phyloP scores from a whole-genome alignment of 176 grass and related monocot species.

The Triticum monococcum region DNA sequence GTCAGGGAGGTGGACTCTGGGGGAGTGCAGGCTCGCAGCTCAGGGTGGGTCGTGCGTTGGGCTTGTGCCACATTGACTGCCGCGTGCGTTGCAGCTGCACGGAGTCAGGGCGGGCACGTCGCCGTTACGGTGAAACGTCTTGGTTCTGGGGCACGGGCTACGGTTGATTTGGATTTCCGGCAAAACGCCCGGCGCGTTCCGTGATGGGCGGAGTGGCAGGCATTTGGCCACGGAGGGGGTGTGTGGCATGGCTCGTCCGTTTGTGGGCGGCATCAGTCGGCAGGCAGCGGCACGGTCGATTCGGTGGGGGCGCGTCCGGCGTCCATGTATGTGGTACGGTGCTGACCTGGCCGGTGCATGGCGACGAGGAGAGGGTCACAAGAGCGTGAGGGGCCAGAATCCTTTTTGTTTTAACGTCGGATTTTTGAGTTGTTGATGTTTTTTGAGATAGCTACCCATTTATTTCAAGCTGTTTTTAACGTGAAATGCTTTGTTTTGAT shows the following conservation, averaged over 20 bases:
- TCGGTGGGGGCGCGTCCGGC: neutral
- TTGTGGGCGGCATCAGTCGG: neutral
- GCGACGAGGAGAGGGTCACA: neutral
- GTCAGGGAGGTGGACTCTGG: neutral
- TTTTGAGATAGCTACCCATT: too few species aligned
- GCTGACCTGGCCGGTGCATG: neutral
- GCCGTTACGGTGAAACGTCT: neutral
- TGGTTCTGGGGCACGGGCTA: too few species aligned
- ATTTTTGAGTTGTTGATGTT: too few species aligned
- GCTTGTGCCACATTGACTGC: conserved; percentile 19
- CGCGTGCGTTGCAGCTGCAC: neutral
- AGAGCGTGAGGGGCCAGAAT: neutral
- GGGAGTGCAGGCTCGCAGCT: neutral
- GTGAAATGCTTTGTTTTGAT: too few species aligned
- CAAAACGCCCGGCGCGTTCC: neutral
- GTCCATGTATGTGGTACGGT: neutral
- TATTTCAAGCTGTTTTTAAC: too few species aligned
- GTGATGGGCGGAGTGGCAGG: neutral
- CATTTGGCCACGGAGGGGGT: neutral
- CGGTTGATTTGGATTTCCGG: neutral
- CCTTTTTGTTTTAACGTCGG: too few species aligned
- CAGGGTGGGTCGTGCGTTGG: neutral
- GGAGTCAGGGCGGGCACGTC: too few species aligned
- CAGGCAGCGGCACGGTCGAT: neutral
- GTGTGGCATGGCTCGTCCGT: neutral